These are phyloP conservation scores for Teratosphaeria epicoccoides DNA, from an alignment of 2,329 filamentous ascomycete genomes.

Conservation along the genomic window DNA sequence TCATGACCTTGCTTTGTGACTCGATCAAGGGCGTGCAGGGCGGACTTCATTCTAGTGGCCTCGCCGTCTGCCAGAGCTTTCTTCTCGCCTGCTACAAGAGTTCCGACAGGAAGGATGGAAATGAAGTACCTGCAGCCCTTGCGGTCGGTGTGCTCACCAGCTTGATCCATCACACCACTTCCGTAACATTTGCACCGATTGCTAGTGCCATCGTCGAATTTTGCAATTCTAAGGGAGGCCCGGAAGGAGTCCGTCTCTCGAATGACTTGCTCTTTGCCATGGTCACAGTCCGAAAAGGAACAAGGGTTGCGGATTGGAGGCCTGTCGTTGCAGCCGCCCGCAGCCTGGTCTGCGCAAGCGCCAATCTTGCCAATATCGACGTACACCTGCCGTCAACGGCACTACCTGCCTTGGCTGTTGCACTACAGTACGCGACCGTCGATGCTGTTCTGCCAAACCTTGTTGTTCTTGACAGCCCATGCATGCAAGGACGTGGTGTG, in stretches of 20 bases:
- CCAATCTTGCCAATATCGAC: not conserved
- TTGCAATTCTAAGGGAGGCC: not conserved
- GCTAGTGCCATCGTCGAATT: slow-evolving; percentile 49
- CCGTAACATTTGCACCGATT: slow-evolving; percentile 61
- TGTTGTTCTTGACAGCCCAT: slow-evolving; percentile 47
- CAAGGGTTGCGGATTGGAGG: slow-evolving; percentile 63
- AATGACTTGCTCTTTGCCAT: slow-evolving; percentile 53
- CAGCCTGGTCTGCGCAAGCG: slow-evolving; percentile 20
- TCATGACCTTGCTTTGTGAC: slow-evolving; percentile 89
- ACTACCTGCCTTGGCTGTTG: slow-evolving; percentile 45
- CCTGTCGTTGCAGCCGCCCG: slow-evolving; percentile 42
- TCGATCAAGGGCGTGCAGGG: slow-evolving; percentile 55
- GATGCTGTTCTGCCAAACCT: slow-evolving; percentile 65
- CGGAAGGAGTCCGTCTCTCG: slow-evolving; percentile 19
- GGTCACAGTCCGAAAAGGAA: slow-evolving; percentile 71
- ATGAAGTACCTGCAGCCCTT: slow-evolving; percentile 38
- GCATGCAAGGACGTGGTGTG: slow-evolving; percentile 53
- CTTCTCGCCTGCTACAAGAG: slow-evolving; percentile 21
- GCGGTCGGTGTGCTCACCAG: slow-evolving; percentile 68
- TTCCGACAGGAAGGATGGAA: slow-evolving; percentile 11
- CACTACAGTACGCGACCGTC: slow-evolving; percentile 67
- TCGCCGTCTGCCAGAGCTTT: slow-evolving; percentile 43
- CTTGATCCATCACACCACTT: slow-evolving; percentile 68
- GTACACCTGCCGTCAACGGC: slow-evolving; percentile 12
- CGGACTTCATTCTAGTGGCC: slow-evolving; percentile 47